Evolutionary conservation across 208 protist species (phyloP).

Genomic region (Crithidia brevicula): DNA sequence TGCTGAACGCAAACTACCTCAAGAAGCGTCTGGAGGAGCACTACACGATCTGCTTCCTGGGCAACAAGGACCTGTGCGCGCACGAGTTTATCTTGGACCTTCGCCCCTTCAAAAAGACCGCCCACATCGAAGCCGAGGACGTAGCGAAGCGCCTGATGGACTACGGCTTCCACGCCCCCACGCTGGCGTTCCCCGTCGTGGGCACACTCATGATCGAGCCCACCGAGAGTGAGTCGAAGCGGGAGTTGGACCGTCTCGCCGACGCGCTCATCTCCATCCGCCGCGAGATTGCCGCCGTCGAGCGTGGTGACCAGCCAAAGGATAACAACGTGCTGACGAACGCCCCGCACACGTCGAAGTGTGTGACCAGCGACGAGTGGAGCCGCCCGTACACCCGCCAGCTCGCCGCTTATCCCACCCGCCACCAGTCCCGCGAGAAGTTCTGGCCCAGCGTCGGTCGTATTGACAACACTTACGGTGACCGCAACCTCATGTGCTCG

Average conservation of each 20-base stretch:
- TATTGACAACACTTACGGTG: constrained; percentile 97
- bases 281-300: constrained; percentile 95
- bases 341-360: constrained; percentile 95
- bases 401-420: constrained; percentile 94
- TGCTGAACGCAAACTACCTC: constrained; percentile 99
- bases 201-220: constrained; percentile 98
- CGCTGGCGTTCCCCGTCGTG: constrained; percentile 93
- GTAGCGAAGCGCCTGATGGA: constrained; percentile 98
- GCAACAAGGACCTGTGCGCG: constrained; percentile 79
- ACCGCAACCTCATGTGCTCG: constrained; percentile 95
- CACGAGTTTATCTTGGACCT: constrained; percentile 99
- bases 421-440: constrained; percentile 86
- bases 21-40: constrained; percentile 92
- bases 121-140: constrained; percentile 95
- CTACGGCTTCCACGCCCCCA: constrained; percentile 98
- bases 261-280: constrained; percentile 97
- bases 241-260: constrained; percentile 95
- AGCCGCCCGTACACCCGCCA: constrained; percentile 93
- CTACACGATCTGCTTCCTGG: constrained; percentile 95
- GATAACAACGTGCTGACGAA: constrained; percentile 97
- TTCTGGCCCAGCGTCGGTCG: constrained; percentile 95
- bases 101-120: constrained; percentile 92
- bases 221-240: constrained; percentile 96
- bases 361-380: constrained; percentile 90
- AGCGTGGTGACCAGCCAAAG: constrained; percentile 81